A percentile compares a stretch with the other conserved stretches of the same genome.
Conservation (phyloP, 2,329 filamentous ascomycete species). For the Aspergillus fijiensis region DNA sequence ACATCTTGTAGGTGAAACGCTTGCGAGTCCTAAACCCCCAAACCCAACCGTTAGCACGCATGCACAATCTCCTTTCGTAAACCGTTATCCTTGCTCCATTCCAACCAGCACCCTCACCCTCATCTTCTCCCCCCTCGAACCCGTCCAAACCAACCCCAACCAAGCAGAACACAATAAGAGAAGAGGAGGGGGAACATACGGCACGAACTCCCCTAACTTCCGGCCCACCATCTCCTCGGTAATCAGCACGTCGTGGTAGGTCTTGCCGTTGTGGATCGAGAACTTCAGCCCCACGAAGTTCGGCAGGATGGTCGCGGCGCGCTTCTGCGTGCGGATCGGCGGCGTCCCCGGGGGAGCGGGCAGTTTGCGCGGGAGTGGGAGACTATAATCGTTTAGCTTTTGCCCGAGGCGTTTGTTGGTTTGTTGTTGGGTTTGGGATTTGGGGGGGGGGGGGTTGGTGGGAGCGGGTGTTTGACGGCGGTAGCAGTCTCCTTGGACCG, state of each 20-base stretch:
- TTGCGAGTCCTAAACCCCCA: conserved; percentile 59
- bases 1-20: conserved; percentile 66
- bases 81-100: no score
- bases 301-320: conserved; percentile 83
- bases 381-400: conserved; percentile 25
- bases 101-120: no score
- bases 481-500: no score
- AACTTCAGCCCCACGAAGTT: conserved; percentile 90
- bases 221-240: conserved; percentile 97
- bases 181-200: conserved; percentile 57
- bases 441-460: neutral
- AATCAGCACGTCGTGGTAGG: conserved; percentile 76
- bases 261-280: conserved; percentile 88
- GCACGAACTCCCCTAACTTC: conserved; percentile 88
- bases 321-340: conserved; percentile 82
- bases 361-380: conserved; percentile 42
- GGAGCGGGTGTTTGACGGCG: no score
- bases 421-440: neutral
- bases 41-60: neutral
- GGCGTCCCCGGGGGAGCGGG: conserved; percentile 61
- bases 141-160: neutral
- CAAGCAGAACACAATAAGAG: neutral
- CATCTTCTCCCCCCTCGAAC: no score
- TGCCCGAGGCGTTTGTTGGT: conserved; percentile 1
- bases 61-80: no score